Percentiles rank a stretch among this genome's conserved stretches.
Evolutionary conservation across 306 rosid species (phyloP).

Genomic region (Pyrus communis): DNA sequence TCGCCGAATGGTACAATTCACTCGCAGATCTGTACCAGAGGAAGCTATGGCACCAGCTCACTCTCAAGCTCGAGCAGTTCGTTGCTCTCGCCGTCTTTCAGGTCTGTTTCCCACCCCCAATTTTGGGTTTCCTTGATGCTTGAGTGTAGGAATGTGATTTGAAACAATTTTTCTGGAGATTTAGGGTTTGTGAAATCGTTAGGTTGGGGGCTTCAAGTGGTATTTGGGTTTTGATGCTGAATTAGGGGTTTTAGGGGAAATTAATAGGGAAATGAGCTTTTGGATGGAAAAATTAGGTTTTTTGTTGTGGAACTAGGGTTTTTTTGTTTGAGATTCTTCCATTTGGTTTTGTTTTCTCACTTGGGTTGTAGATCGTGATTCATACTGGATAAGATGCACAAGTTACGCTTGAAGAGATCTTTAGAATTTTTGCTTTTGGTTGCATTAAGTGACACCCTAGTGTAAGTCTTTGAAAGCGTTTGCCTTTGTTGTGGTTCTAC

Average conservation of each 20-base stretch:
- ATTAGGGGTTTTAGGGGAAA: slow-evolving; percentile 5
- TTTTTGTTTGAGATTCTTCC: not conserved
- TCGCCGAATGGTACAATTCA: slow-evolving; percentile 80
- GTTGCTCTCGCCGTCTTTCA: slow-evolving; percentile 84
- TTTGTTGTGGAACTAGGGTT: not conserved
- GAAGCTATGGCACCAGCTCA: slow-evolving; percentile 99
- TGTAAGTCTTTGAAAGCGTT: not conserved
- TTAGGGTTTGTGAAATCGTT: slow-evolving; percentile 46
- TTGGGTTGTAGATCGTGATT: not conserved
- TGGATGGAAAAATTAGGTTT: slow-evolving; percentile 3
- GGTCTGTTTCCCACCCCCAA: slow-evolving; percentile 33
- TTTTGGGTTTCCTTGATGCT: not conserved
- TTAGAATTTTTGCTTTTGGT: not conserved
- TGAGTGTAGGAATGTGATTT: not conserved
- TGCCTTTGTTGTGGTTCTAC: not conserved
- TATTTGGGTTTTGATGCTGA: not conserved
- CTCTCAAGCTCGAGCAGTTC: slow-evolving; percentile 96
- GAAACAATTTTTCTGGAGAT: not conserved
- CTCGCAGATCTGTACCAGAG: slow-evolving; percentile 97
- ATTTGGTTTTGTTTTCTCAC: not conserved
- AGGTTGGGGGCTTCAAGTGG: not conserved
- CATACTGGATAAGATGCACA: not conserved
- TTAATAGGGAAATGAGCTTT: not conserved
- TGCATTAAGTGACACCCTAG: not conserved
- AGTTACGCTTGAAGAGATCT: not conserved